A percentile compares a stretch with the other conserved stretches of the same genome.
Evolutionary conservation across 2,329 filamentous ascomycete species (phyloP).

Genomic region (Aspergillus unguis): DNA sequence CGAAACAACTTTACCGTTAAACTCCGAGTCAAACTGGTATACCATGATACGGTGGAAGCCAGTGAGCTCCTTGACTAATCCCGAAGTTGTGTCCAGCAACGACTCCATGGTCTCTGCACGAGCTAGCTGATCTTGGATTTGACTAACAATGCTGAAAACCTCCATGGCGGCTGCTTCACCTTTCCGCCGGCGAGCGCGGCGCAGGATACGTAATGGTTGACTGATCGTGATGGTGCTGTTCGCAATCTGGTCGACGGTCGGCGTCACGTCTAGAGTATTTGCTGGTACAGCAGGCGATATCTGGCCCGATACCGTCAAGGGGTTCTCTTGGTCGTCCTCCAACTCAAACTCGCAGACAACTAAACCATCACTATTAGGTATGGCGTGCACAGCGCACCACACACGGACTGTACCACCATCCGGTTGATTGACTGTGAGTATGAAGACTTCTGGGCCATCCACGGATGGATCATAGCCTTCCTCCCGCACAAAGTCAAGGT

Average conservation of each 20-base stretch:
- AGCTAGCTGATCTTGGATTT: conserved; percentile 78
- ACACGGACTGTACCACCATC: conserved; percentile 61
- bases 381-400: conserved; percentile 85
- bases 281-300: conserved; percentile 20
- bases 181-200: conserved; percentile 69
- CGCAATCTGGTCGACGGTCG: conserved; percentile 68
- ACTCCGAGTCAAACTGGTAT: conserved; percentile 80
- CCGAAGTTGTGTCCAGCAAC: conserved; percentile 77
- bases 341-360: conserved; percentile 87
- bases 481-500: conserved; percentile 82
- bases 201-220: conserved; percentile 71
- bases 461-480: conserved; percentile 70
- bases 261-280: conserved; percentile 67
- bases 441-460: conserved; percentile 84
- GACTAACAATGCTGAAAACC: conserved; percentile 87
- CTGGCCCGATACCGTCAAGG: conserved; percentile 21
- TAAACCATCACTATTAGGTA: conserved; percentile 63
- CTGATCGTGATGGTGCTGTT: conserved; percentile 74
- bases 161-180: conserved; percentile 86
- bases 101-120: conserved; percentile 63
- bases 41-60: conserved; percentile 92
- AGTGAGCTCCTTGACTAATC: conserved; percentile 83
- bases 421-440: conserved; percentile 65
- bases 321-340: conserved; percentile 69
- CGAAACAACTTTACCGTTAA: conserved; percentile 83